Evolutionary conservation across 495 filamentous ascomycete species (phyloP).

Genomic region (Elasticomyces elasticus): DNA sequence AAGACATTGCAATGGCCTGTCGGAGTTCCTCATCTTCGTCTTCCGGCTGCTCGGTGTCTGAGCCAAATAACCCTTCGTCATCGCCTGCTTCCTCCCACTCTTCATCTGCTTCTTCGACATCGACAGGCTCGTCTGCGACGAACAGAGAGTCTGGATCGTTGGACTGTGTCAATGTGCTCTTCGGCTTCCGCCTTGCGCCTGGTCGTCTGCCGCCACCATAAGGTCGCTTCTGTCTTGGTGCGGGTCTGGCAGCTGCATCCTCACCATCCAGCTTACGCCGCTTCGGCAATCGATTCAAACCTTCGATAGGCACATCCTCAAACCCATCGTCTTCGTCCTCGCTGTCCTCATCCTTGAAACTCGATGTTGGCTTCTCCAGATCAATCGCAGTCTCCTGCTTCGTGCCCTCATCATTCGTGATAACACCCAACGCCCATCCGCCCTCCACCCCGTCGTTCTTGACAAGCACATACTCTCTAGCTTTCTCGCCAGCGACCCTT

Average conservation of each 20-base stretch:
- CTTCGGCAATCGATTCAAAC: conserved; percentile 80
- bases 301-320: conserved; percentile 92
- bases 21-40: conserved; percentile 61
- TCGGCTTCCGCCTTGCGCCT: conserved; percentile 14
- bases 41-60: conserved; percentile 36
- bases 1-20: conserved; percentile 73
- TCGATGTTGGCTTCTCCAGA: conserved; percentile 49
- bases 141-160: conserved; percentile 51
- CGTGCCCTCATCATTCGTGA: conserved; percentile 53
- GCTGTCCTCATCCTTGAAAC: conserved; percentile 41
- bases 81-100: conserved; percentile 29
- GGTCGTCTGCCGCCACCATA: conserved; percentile 17
- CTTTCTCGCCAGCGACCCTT: conserved; percentile 80
- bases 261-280: conserved; percentile 23
- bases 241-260: conserved; percentile 37
- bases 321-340: conserved; percentile 68
- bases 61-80: conserved; percentile 19
- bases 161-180: conserved; percentile 13
- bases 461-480: conserved; percentile 87
- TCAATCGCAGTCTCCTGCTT: conserved; percentile 75
- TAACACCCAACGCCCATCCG: conserved; percentile 93
- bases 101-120: conserved; percentile 23
- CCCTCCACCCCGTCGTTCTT: conserved; percentile 91
- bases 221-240: conserved; percentile 34
- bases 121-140: conserved; percentile 40